Base-by-base conservation (phyloP, 179 eudicot genomes). In the Patellifolia procumbens region DNA sequence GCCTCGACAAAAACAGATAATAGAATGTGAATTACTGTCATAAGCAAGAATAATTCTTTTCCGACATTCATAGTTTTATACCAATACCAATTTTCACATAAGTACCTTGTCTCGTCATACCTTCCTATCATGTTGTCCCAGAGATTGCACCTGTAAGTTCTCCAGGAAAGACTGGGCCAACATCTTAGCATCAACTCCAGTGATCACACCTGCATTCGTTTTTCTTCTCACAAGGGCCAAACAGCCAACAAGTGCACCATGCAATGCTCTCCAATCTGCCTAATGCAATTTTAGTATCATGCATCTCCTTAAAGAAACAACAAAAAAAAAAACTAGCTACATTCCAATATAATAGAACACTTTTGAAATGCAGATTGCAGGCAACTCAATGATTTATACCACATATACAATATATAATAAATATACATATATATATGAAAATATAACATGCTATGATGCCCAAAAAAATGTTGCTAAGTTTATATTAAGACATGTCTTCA, bases 241-340 rank as follows among this genome's bases (percentile, higher is more conserved):
- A 77, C 98, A 93, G 73, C 99, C 99, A 76, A 91, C 88, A 76
- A 95, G 88, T 76, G 99, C 97, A 71, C 99, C 99, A 74, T 85
- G 92, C 85, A 91, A 83, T 43, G 95, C 99, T 86, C 87, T 91
- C 99, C 99, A 95, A 83, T 95, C 99, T 93, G 93, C 88, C 99
- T 95, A 93, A 79, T 82, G 73, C 70, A 78, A 63, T 61, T 39
- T 77, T 28, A 53, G 73, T 74, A 86, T 86, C 81, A 87, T 74
- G 78, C 75, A 83, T 68, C 74, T 70, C 77, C 67, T 42, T 29
- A 26, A 51, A 75, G 72, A 64, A 78, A 48, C 24, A 26, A 55
- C 32, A 68, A 43, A 35, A 31, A 16, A n/a, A 22, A 56, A 5
- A 72, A 62, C 58, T 48, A 20, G 43, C 42, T 56, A 26, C 26